Evolutionary conservation across 345 rosid species (phyloP).

Genomic region (Salix dunnii): DNA sequence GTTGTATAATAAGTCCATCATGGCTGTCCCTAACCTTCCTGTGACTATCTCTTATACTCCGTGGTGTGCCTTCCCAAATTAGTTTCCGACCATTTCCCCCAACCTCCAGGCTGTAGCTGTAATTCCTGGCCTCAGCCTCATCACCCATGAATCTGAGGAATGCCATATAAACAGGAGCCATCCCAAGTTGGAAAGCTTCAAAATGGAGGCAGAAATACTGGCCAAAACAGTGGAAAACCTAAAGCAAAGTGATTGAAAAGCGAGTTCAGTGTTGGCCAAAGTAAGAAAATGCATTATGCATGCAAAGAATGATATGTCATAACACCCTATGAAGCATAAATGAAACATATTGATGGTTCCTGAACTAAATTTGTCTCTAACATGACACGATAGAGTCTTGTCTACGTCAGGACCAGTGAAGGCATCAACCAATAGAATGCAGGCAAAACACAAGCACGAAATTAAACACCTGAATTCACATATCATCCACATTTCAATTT

Average conservation of each 20-base stretch:
- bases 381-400: neutral
- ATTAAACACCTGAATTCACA: neutral
- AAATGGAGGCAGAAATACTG: conserved; percentile 97
- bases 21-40: conserved; percentile 91
- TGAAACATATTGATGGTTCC: neutral
- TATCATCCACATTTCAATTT: neutral
- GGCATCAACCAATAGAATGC: neutral
- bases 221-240: conserved; percentile 92
- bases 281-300: neutral
- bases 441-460: neutral
- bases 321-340: neutral
- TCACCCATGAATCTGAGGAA: conserved; percentile 95
- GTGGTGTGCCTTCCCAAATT: conserved; percentile 85
- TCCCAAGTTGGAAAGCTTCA: conserved; percentile 93
- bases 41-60: conserved; percentile 90
- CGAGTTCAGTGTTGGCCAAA: neutral
- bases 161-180: conserved; percentile 98
- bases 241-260: conserved; percentile 17
- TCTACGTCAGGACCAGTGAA: neutral
- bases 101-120: conserved; percentile 90
- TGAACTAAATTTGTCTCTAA: neutral
- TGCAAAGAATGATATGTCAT: neutral
- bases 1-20: conserved; percentile 79
- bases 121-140: conserved; percentile 76
- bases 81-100: conserved; percentile 93